These are phyloP conservation scores for Acanthamoeba rhysodes DNA, from an alignment of 208 protist genomes.

Conservation along the genomic window DNA sequence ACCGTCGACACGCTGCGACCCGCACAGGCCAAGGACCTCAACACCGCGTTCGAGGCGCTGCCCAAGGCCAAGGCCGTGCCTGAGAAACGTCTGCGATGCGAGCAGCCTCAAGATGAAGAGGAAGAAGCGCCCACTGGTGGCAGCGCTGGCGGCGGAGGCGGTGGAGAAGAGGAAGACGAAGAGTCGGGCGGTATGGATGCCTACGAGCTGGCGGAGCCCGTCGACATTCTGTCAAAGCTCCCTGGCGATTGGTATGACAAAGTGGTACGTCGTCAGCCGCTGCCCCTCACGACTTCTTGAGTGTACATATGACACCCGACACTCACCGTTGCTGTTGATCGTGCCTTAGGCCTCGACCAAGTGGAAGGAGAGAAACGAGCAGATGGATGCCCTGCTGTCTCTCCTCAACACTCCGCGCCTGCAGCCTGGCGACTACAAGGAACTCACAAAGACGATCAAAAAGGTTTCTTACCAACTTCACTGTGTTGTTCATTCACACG, in stretches of 20 bases:
- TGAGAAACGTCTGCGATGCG: conserved; percentile 52
- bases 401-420: conserved; percentile 70
- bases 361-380: conserved; percentile 82
- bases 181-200: conserved; percentile 64
- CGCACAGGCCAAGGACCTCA: conserved; percentile 57
- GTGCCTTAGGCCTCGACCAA: conserved; percentile 48
- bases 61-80: conserved; percentile 61
- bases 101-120: conserved; percentile 68
- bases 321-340: too few relatives aligned
- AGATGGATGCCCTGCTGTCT: conserved; percentile 68
- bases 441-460: conserved; percentile 77
- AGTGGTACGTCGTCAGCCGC: conserved; percentile 54
- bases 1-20: conserved; percentile 66
- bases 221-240: conserved; percentile 75
- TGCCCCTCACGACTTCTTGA: too few relatives aligned
- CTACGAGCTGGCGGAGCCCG: conserved; percentile 77
- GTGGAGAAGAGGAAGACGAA: conserved; percentile 75
- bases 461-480: background rate
- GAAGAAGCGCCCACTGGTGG: background rate
- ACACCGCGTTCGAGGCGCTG: conserved; percentile 67
- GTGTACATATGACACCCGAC: too few relatives aligned
- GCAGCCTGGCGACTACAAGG: conserved; percentile 70
- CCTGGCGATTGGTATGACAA: conserved; percentile 58
- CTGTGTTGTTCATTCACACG: too few relatives aligned
- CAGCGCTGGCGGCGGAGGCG: background rate